Percentiles rank a stretch among this genome's conserved stretches.
Conservation (phyloP, 768 basidiomycete genomes). For the Boletellus ananas region DNA sequence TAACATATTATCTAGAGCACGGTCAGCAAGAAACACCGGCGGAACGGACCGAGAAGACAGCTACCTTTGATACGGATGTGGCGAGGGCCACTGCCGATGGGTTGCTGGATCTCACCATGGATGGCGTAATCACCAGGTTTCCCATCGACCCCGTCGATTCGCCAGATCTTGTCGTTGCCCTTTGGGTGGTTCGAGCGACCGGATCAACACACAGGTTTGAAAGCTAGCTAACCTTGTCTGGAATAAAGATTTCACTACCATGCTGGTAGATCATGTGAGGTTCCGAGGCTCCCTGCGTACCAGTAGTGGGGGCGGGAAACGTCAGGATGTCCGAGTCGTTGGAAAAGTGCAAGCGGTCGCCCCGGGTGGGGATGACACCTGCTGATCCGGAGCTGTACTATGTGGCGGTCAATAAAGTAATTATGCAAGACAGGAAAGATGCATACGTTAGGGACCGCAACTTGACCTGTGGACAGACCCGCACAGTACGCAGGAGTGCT, state of each 20-base stretch:
- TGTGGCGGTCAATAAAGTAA: background rate
- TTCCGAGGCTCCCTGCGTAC: constrained; percentile 40
- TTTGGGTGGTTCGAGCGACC: constrained; percentile 18
- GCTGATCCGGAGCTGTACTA: constrained; percentile 56
- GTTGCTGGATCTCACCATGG: constrained; percentile 58
- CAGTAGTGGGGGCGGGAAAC: constrained; percentile 45
- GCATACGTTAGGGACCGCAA: constrained; percentile 58
- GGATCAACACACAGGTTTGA: background rate
- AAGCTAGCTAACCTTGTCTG: constrained; percentile 51
- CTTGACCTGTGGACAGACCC: constrained; percentile 50
- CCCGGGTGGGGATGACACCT: constrained; percentile 46
- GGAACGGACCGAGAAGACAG: background rate
- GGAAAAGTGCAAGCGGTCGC: constrained; percentile 34
- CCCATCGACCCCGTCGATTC: constrained; percentile 43
- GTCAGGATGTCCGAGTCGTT: constrained; percentile 40
- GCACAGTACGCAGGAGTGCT: constrained; percentile 48
- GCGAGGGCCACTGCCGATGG: constrained; percentile 62
- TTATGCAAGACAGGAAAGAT: background rate
- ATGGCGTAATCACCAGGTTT: constrained; percentile 46
- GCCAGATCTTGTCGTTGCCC: constrained; percentile 71
- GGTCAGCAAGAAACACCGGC: background rate
- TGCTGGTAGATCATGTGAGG: constrained; percentile 66
- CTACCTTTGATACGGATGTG: constrained; percentile 40
- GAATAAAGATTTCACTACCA: constrained; percentile 53
- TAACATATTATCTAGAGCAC: constrained; percentile 41